A percentile compares a stretch with the other conserved stretches of the same genome.
phyloP scores from a whole-genome alignment of 352 stramenopile species.

The Thalassiosira mediterranea region DNA sequence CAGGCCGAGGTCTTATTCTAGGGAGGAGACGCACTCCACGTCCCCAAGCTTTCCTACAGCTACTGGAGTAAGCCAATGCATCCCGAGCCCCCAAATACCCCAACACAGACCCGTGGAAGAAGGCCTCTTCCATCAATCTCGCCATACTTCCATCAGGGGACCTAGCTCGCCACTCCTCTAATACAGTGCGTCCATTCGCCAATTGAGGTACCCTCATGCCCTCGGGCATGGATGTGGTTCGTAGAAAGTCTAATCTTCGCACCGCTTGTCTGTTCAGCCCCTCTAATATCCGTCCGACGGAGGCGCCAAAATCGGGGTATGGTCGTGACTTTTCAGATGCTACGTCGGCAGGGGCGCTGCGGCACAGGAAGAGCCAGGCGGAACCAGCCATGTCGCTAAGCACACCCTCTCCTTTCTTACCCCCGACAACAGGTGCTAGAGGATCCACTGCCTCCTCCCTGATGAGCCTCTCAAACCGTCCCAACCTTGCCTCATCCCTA shows the following conservation, averaged over 20 bases:
- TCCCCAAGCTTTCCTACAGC: conserved; percentile 27
- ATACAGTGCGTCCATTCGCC: conserved; percentile 36
- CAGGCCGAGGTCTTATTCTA: background rate
- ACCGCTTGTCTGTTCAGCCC: conserved; percentile 23
- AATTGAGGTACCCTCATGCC: conserved; percentile 25
- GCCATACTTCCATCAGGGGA: conserved; percentile 23
- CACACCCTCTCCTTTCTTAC: conserved; percentile 3
- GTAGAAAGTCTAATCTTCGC: conserved; percentile 29
- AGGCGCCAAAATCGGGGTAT: conserved; percentile 23
- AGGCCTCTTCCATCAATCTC: conserved; percentile 31
- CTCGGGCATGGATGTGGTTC: conserved; percentile 26
- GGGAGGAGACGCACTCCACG: conserved; percentile 43
- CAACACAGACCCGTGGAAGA: conserved; percentile 38
- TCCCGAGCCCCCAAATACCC: conserved; percentile 34
- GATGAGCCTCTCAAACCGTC: conserved; percentile 49
- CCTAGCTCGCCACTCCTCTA: conserved; percentile 42
- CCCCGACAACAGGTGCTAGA: too few species aligned
- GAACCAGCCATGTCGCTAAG: conserved; percentile 36
- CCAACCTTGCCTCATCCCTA: conserved; percentile 29
- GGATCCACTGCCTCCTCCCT: conserved; percentile 16
- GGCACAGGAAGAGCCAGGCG: conserved; percentile 45
- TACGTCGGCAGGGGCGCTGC: background rate
- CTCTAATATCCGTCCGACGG: conserved; percentile 41
- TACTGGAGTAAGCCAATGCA: conserved; percentile 45
- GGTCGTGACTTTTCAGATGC: background rate